phyloP scores from a whole-genome alignment of 2,329 filamentous ascomycete species.

The Cercospora citrullina region DNA sequence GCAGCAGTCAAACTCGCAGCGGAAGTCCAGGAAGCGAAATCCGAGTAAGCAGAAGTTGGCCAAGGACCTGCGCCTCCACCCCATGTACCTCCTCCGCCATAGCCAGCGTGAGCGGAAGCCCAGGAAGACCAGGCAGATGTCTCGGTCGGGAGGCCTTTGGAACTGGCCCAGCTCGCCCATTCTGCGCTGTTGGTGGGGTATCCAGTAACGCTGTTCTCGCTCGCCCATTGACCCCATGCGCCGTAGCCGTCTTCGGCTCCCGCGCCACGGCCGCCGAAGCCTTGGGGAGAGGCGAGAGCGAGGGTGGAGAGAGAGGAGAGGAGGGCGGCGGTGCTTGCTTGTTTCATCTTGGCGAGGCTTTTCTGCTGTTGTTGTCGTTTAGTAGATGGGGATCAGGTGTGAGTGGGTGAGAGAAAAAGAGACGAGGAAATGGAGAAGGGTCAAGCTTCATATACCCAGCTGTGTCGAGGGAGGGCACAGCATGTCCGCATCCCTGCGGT shows the following conservation, averaged over 20 bases:
- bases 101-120: constrained; percentile 32
- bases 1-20: constrained; percentile 30
- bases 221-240: constrained; percentile 23
- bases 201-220: constrained; percentile 20
- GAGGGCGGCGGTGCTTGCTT: constrained; percentile 9
- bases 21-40: constrained; percentile 30
- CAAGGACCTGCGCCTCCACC: constrained; percentile 15
- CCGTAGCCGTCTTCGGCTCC: constrained; percentile 15
- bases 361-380: too few relatives aligned
- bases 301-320: constrained; percentile 20
- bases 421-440: background rate
- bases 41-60: constrained; percentile 22
- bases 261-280: constrained; percentile 9
- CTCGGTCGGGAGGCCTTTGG: constrained; percentile 30
- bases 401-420: background rate
- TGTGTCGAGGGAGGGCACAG: background rate
- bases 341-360: constrained; percentile 18
- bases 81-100: constrained; percentile 7
- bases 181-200: constrained; percentile 27
- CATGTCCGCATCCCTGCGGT: background rate
- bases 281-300: constrained; percentile 23
- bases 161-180: constrained; percentile 28
- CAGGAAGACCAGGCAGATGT: constrained; percentile 33
- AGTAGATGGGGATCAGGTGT: background rate
- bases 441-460: constrained; percentile 1